Conservation (phyloP, 768 basidiomycete genomes). For the Russula abietina region DNA sequence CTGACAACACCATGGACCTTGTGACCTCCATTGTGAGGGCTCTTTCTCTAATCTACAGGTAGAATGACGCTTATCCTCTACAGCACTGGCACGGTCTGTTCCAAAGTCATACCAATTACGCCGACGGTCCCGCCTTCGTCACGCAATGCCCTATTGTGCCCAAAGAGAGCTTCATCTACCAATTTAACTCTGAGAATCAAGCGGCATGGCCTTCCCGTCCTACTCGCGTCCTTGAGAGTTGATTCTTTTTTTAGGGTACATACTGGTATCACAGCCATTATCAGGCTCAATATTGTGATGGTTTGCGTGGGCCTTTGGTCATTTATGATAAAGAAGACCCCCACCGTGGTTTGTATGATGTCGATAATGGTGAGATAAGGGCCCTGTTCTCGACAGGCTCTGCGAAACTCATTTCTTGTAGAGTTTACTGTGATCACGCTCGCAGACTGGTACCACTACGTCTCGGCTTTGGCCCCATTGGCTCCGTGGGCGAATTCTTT, state of each 20-base stretch:
- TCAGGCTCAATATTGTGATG: slow-evolving; percentile 37
- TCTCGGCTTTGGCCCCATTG: not conserved
- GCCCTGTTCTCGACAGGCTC: no score
- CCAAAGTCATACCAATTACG: slow-evolving; percentile 39
- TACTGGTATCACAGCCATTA: slow-evolving; percentile 36
- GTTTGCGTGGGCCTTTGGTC: slow-evolving; percentile 30
- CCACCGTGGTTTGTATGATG: slow-evolving; percentile 26
- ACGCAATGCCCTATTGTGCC: slow-evolving; percentile 45
- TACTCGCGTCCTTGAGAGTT: not conserved
- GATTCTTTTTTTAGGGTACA: slow-evolving; percentile 23
- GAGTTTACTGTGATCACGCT: slow-evolving; percentile 27
- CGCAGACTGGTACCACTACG: slow-evolving; percentile 27
- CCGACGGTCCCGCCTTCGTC: slow-evolving; percentile 39
- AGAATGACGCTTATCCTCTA: not conserved
- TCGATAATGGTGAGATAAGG: slow-evolving; percentile 27
- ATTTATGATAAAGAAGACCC: slow-evolving; percentile 31
- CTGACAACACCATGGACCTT: slow-evolving; percentile 40
- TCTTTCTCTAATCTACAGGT: not conserved
- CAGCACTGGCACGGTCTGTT: slow-evolving; percentile 54
- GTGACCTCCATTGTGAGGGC: slow-evolving; percentile 42
- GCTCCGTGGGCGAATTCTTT: not conserved
- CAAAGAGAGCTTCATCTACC: slow-evolving; percentile 37
- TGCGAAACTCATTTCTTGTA: not conserved
- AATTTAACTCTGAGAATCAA: slow-evolving; percentile 33
- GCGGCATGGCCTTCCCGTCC: slow-evolving; percentile 27